Evolutionary conservation across 495 filamentous ascomycete genomes (phyloP).

Genomic region (Penicillium goetzii): DNA sequence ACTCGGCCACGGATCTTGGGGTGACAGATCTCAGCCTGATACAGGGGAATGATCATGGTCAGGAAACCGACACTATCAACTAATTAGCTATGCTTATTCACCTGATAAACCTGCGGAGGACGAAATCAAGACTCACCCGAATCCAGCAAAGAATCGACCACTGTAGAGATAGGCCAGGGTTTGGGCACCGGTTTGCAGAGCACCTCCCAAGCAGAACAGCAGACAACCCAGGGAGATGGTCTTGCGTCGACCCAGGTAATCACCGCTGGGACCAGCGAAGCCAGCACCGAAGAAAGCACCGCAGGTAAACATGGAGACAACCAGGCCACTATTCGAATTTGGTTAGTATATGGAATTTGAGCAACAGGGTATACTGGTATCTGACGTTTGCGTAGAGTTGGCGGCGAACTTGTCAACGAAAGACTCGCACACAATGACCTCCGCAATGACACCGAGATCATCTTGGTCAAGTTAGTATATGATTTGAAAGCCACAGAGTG

Average conservation of each 20-base stretch:
- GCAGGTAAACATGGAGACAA: conserved; percentile 68
- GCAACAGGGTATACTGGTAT: not conserved
- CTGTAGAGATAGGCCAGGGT: conserved; percentile 43
- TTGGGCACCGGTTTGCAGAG: conserved; percentile 46
- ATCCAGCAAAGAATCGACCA: conserved; percentile 49
- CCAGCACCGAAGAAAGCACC: conserved; percentile 50
- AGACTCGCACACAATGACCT: conserved; percentile 56
- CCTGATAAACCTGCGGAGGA: not conserved
- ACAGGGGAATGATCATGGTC: conserved; percentile 55
- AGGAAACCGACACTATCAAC: conserved; percentile 58
- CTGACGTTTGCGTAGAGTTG: conserved; percentile 58
- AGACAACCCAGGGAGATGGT: conserved; percentile 50
- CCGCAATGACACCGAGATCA: conserved; percentile 62
- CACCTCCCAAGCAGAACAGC: conserved; percentile 51
- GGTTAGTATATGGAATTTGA: not conserved
- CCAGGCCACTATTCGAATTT: conserved; percentile 21
- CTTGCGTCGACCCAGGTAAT: conserved; percentile 44
- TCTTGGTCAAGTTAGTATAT: conserved; percentile 32
- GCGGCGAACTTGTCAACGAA: conserved; percentile 57
- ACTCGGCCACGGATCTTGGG: conserved; percentile 50
- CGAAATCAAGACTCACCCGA: conserved; percentile 57
- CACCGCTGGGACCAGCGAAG: conserved; percentile 44
- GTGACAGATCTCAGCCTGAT: conserved; percentile 51
- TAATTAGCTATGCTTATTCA: not conserved
- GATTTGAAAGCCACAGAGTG: not conserved